Base-by-base conservation (phyloP, 495 filamentous ascomycete species). In the Thermothielavioides terrestris region DNA sequence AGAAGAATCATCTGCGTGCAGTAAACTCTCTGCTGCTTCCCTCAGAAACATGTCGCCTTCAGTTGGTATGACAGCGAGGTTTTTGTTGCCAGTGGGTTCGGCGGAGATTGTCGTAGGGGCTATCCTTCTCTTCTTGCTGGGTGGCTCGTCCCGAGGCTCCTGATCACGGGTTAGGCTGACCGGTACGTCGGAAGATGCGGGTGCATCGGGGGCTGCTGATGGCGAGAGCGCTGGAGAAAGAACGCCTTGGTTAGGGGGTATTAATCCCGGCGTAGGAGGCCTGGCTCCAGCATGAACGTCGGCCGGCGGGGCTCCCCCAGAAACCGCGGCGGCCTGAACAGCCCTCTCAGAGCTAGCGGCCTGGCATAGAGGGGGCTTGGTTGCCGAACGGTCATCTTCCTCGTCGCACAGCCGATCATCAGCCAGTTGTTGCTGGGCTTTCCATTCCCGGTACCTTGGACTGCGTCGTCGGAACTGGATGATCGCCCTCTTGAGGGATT, bases 71-170 rank as follows among this genome's bases (percentile, higher is more conserved):
- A 57, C 4, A 14, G 18, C 8, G 41, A 17, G 22, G 44, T 56
- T 31, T 4, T 2, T 18, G 27, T 41, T 45, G 47, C 37, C 37
- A 50, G 34, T 51, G 49, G 69, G 61, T 12, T 71, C 49, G 0
- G 61, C 28, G 2, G 69, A 64, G n/a, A 75, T 43, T 22, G 59
- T 48, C 14, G 49, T 64, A 14, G 73, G 73, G 12, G 50, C 63
- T 30, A 74, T 42, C 46, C 65, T 62, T 45, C 68, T 70, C 53
- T 68, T 70, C 57, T 75, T 77, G n/a, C 25, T 20, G 3, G 49
- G 36, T 0, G 54, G 56, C n/a, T 46, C 55, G 34, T 53, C 46
- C 12, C 0, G n/a, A 15, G 27, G 14, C 35, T 32, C 27, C 6
- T 36, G 18, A 6, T 48, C 42, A 26, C 28, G n/a, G 9, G 9